A percentile compares a stretch with the other conserved stretches of the same genome.
Conservation (phyloP, 371 early-diverging fungal species). For the Actinomortierella wolfii region DNA sequence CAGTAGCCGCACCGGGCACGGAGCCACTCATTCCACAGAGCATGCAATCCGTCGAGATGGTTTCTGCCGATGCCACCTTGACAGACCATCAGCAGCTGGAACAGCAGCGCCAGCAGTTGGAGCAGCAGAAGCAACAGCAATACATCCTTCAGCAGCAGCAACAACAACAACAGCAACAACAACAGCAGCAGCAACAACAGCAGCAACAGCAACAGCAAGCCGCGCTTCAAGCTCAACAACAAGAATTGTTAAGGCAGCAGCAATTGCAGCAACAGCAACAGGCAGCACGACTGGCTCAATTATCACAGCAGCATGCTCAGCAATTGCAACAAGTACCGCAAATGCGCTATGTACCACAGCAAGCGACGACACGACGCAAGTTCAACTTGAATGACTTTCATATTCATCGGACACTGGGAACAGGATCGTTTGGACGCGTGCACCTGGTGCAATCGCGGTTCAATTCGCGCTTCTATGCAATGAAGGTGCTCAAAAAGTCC, state of each 20-base stretch:
- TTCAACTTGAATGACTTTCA: constrained; percentile 71
- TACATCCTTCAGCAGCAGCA: constrained; percentile 11
- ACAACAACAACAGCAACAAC: constrained; percentile 28
- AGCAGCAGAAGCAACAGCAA: constrained; percentile 7
- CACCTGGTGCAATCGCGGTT: constrained; percentile 83
- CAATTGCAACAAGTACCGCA: constrained; percentile 11
- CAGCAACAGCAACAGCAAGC: constrained; percentile 3
- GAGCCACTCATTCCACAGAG: constrained; percentile 6
- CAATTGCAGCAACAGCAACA: constrained; percentile 1
- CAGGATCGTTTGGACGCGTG: constrained; percentile 99
- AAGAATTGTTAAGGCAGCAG: background rate
- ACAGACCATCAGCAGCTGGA: constrained; percentile 28
- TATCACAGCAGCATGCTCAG: constrained; percentile 6
- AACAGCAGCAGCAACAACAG: constrained; percentile 1
- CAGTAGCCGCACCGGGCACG: constrained; percentile 11
- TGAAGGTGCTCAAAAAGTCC: constrained; percentile 95
- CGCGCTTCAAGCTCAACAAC: background rate
- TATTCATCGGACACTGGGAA: constrained; percentile 86
- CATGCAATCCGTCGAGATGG: constrained; percentile 38
- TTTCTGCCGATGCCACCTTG: constrained; percentile 27
- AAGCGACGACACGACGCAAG: constrained; percentile 47
- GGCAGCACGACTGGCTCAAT: constrained; percentile 7
- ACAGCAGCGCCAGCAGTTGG: constrained; percentile 11
- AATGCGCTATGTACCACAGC: background rate
- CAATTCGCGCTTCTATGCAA: constrained; percentile 89